Conservation (phyloP, 305 asterid species). For the Solanum aculeatissimum region DNA sequence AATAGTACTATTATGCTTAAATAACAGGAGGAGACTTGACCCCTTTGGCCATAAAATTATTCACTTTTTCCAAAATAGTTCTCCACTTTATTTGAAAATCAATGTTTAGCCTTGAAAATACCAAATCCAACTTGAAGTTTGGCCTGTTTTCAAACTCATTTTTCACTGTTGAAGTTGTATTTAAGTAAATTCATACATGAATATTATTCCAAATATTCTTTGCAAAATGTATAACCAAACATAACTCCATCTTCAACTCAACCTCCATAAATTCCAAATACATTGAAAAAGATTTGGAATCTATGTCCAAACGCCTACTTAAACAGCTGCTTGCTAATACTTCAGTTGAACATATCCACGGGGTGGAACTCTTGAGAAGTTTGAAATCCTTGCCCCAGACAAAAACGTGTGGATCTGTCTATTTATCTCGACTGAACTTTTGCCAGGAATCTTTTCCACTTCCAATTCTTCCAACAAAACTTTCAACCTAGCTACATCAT, state of each 20-base stretch:
- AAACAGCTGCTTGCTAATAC: neutral
- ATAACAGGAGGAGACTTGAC: neutral
- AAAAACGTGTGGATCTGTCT: slow-evolving; percentile 27
- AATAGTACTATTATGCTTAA: neutral
- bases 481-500: slow-evolving; percentile 18
- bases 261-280: neutral
- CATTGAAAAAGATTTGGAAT: neutral
- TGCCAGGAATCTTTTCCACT: slow-evolving; percentile 20
- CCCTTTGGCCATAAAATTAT: neutral
- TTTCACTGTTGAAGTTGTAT: neutral
- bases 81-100: neutral
- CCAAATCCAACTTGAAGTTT: neutral
- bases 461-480: slow-evolving; percentile 35
- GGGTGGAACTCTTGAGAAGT: neutral
- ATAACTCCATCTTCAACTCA: neutral
- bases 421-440: slow-evolving; percentile 21
- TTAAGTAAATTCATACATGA: neutral
- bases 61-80: neutral
- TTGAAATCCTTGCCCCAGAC: neutral
- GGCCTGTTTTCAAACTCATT: neutral
- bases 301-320: neutral
- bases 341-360: neutral
- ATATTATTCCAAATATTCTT: neutral
- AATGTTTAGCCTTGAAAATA: neutral
- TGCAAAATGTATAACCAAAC: neutral